phyloP scores from a whole-genome alignment of 2,329 filamentous ascomycete species.

The Sarocladiaceae sp. region DNA sequence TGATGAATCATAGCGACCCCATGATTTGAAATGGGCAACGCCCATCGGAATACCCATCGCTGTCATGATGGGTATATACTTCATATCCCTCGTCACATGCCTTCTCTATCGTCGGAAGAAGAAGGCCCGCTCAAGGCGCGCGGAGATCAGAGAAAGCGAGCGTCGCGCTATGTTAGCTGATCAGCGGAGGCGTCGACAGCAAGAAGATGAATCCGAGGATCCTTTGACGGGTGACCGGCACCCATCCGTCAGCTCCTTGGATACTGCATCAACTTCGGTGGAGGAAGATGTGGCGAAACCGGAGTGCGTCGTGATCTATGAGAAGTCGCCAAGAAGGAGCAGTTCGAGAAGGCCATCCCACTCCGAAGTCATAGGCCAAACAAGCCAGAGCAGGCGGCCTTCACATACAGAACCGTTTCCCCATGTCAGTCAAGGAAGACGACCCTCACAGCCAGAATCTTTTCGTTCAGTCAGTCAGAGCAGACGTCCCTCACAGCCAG shows the following conservation, averaged over 20 bases:
- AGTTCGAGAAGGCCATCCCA: conserved; percentile 13
- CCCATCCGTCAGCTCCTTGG: conserved; percentile 18
- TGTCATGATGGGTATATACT: conserved; percentile 23
- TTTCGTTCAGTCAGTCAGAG: not conserved
- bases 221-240: conserved; percentile 12
- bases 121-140: conserved; percentile 1
- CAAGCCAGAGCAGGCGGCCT: not conserved
- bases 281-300: conserved; percentile 12
- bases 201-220: conserved; percentile 2
- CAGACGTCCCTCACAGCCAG: conserved; percentile 1
- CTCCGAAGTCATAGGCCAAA: not conserved
- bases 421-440: too few relatives aligned
- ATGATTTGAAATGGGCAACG: conserved; percentile 19
- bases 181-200: not conserved
- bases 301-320: not conserved
- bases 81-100: conserved; percentile 20
- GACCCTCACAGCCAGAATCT: not conserved
- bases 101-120: conserved; percentile 21
- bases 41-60: conserved; percentile 24
- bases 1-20: conserved; percentile 15
- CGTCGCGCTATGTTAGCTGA: not conserved
- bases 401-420: not conserved
- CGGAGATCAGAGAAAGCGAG: not conserved
- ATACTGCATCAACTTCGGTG: conserved; percentile 16
- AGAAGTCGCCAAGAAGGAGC: not conserved